Evolutionary conservation across 768 basidiomycete species (phyloP).

Genomic region (Ramaria sp.): DNA sequence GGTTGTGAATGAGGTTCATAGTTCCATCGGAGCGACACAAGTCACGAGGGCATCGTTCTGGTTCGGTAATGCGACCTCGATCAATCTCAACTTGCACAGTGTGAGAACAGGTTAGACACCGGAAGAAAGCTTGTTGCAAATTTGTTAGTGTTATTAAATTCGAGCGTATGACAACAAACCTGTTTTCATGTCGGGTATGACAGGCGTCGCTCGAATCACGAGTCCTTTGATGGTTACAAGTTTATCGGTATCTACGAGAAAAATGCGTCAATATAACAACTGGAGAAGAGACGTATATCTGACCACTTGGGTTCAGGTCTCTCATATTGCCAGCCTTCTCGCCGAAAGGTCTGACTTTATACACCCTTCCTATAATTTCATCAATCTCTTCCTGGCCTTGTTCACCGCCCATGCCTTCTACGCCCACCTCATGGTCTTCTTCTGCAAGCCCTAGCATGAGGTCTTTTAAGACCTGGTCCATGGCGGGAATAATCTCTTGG

Average conservation of each 20-base stretch:
- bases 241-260: conserved; percentile 83
- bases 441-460: conserved; percentile 83
- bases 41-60: conserved; percentile 83
- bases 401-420: conserved; percentile 66
- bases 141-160: background rate
- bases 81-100: conserved; percentile 97
- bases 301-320: conserved; percentile 86
- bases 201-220: conserved; percentile 92
- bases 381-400: conserved; percentile 79
- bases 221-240: conserved; percentile 93
- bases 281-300: conserved; percentile 11
- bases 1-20: conserved; percentile 94
- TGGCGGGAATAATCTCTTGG: conserved; percentile 92
- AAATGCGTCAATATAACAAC: background rate
- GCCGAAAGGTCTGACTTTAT: conserved; percentile 90
- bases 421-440: conserved; percentile 57
- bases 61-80: conserved; percentile 95
- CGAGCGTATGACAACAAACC: conserved; percentile 16
- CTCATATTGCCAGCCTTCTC: conserved; percentile 84
- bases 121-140: conserved; percentile 72
- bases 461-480: conserved; percentile 95
- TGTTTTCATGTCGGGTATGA: conserved; percentile 97
- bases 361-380: conserved; percentile 79
- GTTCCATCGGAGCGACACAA: conserved; percentile 82
- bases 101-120: conserved; percentile 89